Percentiles rank a stretch among this genome's conserved stretches.
These are phyloP conservation scores for Alternaria gaisen DNA, from an alignment of 2,329 filamentous ascomycete species.

Conservation along the genomic window DNA sequence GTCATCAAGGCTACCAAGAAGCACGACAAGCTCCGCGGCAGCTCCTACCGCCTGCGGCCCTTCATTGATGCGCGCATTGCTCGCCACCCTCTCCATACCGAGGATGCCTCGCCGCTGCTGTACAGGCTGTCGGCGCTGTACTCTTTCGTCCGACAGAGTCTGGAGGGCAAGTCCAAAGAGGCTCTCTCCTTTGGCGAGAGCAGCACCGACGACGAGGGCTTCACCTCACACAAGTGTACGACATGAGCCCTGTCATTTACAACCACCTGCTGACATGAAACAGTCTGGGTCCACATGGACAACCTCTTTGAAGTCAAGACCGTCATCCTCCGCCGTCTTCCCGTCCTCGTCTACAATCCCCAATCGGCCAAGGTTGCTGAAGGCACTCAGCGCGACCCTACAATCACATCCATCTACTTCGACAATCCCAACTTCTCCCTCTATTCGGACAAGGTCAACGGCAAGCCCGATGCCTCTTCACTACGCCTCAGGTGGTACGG, in stretches of 20 bases:
- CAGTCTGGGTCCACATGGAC: conserved; percentile 94
- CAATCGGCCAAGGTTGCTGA: conserved; percentile 84
- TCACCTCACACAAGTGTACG: conserved; percentile 87
- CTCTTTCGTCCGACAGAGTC: conserved; percentile 86
- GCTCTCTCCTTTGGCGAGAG: conserved; percentile 57
- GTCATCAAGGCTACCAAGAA: conserved; percentile 99
- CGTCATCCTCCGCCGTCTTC: conserved; percentile 87
- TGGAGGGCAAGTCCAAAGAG: conserved; percentile 66
- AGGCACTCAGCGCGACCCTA: conserved; percentile 78
- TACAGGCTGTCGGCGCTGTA: conserved; percentile 94
- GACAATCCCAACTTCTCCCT: conserved; percentile 87
- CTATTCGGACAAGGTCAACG: conserved; percentile 85
- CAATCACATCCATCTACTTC: conserved; percentile 95
- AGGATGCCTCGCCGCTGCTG: conserved; percentile 88
- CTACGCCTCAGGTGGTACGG: conserved; percentile 92
- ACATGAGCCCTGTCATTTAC: conserved; percentile 43
- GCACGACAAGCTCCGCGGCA: conserved; percentile 91
- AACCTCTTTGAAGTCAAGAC: conserved; percentile 98
- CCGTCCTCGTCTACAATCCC: conserved; percentile 91
- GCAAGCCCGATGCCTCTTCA: conserved; percentile 78
- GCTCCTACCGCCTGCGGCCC: conserved; percentile 85
- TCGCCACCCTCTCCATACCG: conserved; percentile 92
- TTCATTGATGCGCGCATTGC: conserved; percentile 90
- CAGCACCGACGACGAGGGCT: conserved; percentile 65
- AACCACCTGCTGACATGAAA: conserved; percentile 41